These are phyloP conservation scores for Hericium alpestre DNA, from an alignment of 768 basidiomycete species.

Conservation along the genomic window DNA sequence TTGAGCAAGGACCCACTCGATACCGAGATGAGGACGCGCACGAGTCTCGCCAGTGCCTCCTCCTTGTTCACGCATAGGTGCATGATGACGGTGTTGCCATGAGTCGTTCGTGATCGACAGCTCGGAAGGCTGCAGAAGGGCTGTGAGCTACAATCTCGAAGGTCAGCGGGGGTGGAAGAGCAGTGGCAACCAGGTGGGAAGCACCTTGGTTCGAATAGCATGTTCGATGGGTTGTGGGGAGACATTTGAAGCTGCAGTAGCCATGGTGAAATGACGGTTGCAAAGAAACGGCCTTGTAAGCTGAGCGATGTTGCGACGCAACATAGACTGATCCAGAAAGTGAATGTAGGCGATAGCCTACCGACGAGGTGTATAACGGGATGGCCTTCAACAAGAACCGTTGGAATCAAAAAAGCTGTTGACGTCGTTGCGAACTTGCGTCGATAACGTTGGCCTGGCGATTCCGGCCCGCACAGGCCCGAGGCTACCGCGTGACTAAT, in stretches of 20 bases:
- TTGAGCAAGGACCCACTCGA: too few relatives aligned
- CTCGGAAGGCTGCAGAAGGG: slow-evolving; percentile 48
- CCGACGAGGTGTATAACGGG: background rate
- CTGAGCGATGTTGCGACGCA: slow-evolving; percentile 8
- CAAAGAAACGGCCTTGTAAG: slow-evolving; percentile 6
- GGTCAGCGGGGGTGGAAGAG: slow-evolving; percentile 7
- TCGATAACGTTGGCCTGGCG: too few relatives aligned
- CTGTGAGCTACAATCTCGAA: slow-evolving; percentile 40
- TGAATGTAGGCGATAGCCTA: background rate
- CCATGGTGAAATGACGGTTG: slow-evolving; percentile 13
- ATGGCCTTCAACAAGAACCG: too few relatives aligned
- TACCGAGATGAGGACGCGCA: slow-evolving; percentile 29
- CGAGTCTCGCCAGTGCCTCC: slow-evolving; percentile 72
- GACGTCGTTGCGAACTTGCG: too few relatives aligned
- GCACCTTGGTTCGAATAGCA: slow-evolving; percentile 16
- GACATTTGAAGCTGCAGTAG: slow-evolving; percentile 4
- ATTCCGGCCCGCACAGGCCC: background rate
- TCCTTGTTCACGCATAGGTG: slow-evolving; percentile 62
- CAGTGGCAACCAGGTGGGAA: background rate
- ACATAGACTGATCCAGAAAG: slow-evolving; percentile 2
- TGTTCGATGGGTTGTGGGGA: slow-evolving; percentile 9
- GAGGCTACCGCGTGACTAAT: too few relatives aligned
- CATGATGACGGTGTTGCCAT: slow-evolving; percentile 77
- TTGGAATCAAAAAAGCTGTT: too few relatives aligned
- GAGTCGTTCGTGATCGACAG: slow-evolving; percentile 73